A percentile compares a stretch with the other conserved stretches of the same genome.
These are phyloP conservation scores for Plasmopara muralis DNA, from an alignment of 352 stramenopile genomes.

Conservation along the genomic window DNA sequence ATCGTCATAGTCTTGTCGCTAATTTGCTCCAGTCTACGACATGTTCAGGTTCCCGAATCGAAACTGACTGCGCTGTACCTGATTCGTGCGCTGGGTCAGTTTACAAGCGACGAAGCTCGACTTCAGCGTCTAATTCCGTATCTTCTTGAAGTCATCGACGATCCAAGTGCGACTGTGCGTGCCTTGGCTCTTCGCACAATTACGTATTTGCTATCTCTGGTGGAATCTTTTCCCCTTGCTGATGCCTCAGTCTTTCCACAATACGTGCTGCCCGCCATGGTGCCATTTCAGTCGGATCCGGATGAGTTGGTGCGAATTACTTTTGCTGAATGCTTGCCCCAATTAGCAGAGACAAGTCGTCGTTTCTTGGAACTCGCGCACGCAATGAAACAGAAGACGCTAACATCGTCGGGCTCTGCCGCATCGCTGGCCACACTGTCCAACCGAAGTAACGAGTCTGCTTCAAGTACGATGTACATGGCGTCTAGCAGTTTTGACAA, in stretches of 20 bases:
- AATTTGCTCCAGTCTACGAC: constrained; percentile 76
- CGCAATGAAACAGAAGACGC: constrained; percentile 72
- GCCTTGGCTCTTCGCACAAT: constrained; percentile 87
- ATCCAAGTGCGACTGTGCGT: constrained; percentile 86
- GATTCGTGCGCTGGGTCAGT: constrained; percentile 83
- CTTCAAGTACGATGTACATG: constrained; percentile 37
- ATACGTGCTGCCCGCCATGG: constrained; percentile 94
- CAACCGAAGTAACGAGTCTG: constrained; percentile 26
- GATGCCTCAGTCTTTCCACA: constrained; percentile 95
- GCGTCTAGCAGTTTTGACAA: constrained; percentile 89
- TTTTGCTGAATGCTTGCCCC: constrained; percentile 91
- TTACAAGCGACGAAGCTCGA: constrained; percentile 89
- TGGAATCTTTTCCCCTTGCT: constrained; percentile 91
- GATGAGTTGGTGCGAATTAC: constrained; percentile 92
- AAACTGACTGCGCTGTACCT: constrained; percentile 90
- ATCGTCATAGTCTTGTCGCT: constrained; percentile 84
- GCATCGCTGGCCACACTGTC: constrained; percentile 34
- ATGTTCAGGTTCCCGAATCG: constrained; percentile 78
- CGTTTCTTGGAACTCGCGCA: constrained; percentile 93
- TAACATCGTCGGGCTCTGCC: constrained; percentile 36
- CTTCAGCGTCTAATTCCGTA: constrained; percentile 94
- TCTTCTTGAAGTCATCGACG: constrained; percentile 90
- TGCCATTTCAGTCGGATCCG: constrained; percentile 84
- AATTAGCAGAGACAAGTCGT: constrained; percentile 88
- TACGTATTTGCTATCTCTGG: constrained; percentile 81